These are phyloP conservation scores for Hymenoscyphus linearis DNA, from an alignment of 2,329 filamentous ascomycete species.

Conservation along the genomic window DNA sequence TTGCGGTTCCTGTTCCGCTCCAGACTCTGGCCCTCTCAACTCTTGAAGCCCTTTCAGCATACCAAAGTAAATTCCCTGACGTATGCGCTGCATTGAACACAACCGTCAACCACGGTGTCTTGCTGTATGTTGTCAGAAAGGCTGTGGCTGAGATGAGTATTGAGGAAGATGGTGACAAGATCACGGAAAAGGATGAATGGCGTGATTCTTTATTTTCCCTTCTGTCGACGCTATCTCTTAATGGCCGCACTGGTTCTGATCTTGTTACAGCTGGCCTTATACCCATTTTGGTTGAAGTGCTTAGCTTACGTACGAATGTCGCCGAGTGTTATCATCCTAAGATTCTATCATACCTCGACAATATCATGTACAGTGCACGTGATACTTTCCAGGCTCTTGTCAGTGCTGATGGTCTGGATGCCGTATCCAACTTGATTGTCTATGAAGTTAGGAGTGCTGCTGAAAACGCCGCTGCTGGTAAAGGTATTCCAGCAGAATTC, in stretches of 20 bases:
- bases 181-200: constrained; percentile 77
- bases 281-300: constrained; percentile 81
- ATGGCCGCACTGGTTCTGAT: constrained; percentile 69
- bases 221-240: constrained; percentile 71
- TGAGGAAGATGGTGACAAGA: constrained; percentile 54
- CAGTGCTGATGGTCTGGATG: constrained; percentile 75
- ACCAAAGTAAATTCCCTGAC: constrained; percentile 74
- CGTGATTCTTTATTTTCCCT: constrained; percentile 85
- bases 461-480: constrained; percentile 58
- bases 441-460: constrained; percentile 70
- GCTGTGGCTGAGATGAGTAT: constrained; percentile 75
- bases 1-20: constrained; percentile 65
- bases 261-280: constrained; percentile 87
- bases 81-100: constrained; percentile 88
- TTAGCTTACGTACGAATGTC: constrained; percentile 74
- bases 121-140: constrained; percentile 89
- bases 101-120: constrained; percentile 91
- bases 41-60: constrained; percentile 78
- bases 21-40: constrained; percentile 79
- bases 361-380: constrained; percentile 76
- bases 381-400: constrained; percentile 82
- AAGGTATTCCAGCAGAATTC: constrained; percentile 66
- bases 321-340: constrained; percentile 80
- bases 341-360: constrained; percentile 83
- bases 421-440: constrained; percentile 81